These are phyloP conservation scores for Rhytidiadelphus loreus DNA, from an alignment of 225 moss, liverwort and hornwort species.

Conservation along the genomic window DNA sequence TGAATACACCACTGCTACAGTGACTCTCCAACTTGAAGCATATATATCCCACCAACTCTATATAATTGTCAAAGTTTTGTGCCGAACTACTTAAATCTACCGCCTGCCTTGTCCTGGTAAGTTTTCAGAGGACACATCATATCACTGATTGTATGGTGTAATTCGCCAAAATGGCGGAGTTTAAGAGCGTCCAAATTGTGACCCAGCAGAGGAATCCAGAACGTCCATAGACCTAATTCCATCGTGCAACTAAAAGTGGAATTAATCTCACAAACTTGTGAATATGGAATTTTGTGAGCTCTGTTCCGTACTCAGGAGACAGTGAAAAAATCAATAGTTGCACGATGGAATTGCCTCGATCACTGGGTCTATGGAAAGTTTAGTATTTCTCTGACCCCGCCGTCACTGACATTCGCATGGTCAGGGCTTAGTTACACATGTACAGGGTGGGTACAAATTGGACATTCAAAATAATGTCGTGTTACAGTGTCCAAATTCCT, in stretches of 20 bases:
- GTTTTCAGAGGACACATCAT: not conserved
- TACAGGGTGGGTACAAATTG: too few species aligned
- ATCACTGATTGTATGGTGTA: not conserved
- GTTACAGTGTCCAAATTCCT: not conserved
- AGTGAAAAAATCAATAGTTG: not conserved
- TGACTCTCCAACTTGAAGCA: not conserved
- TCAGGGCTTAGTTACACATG: not conserved
- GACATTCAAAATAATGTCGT: not conserved
- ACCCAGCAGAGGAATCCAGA: not conserved
- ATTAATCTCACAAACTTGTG: not conserved
- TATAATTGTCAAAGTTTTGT: not conserved
- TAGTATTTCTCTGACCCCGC: not conserved
- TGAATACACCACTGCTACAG: not conserved
- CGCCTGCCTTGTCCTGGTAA: not conserved
- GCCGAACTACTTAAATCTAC: not conserved
- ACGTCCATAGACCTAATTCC: not conserved
- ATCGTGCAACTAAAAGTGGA: not conserved
- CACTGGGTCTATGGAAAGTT: not conserved
- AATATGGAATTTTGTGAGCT: not conserved
- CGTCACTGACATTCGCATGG: not conserved
- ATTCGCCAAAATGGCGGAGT: not conserved
- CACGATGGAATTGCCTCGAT: not conserved
- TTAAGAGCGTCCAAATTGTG: not conserved
- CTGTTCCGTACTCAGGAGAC: not conserved
- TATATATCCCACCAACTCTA: not conserved